A percentile compares a stretch with the other conserved stretches of the same genome.
phyloP scores from a whole-genome alignment of 23 red algal genomes.

The Agarophyton chilense region DNA sequence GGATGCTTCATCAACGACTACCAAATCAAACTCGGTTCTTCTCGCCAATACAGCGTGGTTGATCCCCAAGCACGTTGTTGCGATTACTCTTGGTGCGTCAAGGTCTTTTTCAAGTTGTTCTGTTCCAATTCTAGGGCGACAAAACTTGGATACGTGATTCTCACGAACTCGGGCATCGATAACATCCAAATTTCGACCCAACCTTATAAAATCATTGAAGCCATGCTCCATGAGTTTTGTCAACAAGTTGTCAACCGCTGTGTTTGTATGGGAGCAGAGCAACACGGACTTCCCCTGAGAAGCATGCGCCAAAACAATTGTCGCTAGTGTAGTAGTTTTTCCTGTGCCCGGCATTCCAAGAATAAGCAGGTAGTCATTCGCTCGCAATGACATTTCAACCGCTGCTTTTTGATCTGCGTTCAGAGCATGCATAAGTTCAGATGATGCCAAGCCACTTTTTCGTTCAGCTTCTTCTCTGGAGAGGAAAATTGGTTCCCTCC shows the following conservation, averaged over 20 bases:
- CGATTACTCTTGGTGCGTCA: constrained; percentile 60
- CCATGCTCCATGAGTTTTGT: constrained; percentile 36
- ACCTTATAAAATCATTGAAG: constrained; percentile 58
- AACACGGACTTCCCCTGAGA: constrained; percentile 59
- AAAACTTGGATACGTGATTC: constrained; percentile 36
- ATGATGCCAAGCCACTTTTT: background rate
- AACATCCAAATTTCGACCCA: constrained; percentile 30
- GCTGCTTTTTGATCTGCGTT: constrained; percentile 57
- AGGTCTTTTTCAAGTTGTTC: constrained; percentile 43
- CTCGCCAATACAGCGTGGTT: constrained; percentile 69
- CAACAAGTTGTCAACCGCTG: constrained; percentile 94
- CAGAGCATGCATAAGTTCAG: background rate
- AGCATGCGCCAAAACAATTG: constrained; percentile 51
- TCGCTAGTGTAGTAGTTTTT: constrained; percentile 81
- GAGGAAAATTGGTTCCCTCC: constrained; percentile 36
- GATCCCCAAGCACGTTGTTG: constrained; percentile 86
- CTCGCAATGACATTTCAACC: background rate
- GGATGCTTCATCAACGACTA: constrained; percentile 92
- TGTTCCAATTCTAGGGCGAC: constrained; percentile 15
- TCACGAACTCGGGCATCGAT: constrained; percentile 33
- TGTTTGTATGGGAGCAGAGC: constrained; percentile 81
- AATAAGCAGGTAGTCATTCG: constrained; percentile 78
- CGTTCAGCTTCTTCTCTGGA: background rate
- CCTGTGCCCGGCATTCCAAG: constrained; percentile 91
- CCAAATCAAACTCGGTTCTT: constrained; percentile 83